Percentiles rank a stretch among this genome's conserved stretches.
Evolutionary conservation across 2,329 filamentous ascomycete genomes (phyloP).

Genomic region (Ophiosphaerella korrae): DNA sequence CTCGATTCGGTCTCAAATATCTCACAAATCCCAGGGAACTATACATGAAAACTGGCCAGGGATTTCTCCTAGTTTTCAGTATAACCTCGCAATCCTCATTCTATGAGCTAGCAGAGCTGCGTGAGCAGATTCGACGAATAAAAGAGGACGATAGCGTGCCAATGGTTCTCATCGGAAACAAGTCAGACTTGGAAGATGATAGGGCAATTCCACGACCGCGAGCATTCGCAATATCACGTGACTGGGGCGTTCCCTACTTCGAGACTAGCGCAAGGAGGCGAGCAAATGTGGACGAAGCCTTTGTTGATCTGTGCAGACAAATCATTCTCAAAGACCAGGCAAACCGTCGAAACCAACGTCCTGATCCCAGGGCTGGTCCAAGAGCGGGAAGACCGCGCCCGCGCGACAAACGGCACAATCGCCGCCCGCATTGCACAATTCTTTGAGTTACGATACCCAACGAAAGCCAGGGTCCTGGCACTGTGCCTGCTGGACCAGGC

Average conservation of each 20-base stretch:
- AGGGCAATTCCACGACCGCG: constrained; percentile 76
- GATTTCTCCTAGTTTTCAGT: constrained; percentile 89
- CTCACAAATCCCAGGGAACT: constrained; percentile 35
- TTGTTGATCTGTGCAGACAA: constrained; percentile 81
- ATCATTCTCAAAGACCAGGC: constrained; percentile 76
- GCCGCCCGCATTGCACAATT: constrained; percentile 34
- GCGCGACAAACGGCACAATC: constrained; percentile 13
- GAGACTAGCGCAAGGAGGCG: constrained; percentile 83
- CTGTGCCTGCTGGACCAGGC: constrained; percentile 32
- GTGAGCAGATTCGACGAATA: constrained; percentile 88
- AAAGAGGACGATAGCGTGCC: constrained; percentile 86
- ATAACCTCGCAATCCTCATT: constrained; percentile 87
- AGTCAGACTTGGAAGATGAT: constrained; percentile 87
- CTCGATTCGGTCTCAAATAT: constrained; percentile 6
- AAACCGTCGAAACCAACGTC: constrained; percentile 22
- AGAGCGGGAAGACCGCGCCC: constrained; percentile 2
- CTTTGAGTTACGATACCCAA: constrained; percentile 34
- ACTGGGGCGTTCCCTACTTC: constrained; percentile 89
- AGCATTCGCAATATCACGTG: constrained; percentile 83
- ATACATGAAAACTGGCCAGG: constrained; percentile 90
- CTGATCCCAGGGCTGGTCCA: constrained; percentile 12
- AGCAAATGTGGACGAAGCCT: constrained; percentile 90
- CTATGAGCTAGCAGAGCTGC: constrained; percentile 77
- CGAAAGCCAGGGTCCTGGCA: constrained; percentile 19
- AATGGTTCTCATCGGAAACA: constrained; percentile 91